These are phyloP conservation scores for Coemansia sp. DNA, from an alignment of 192 early-diverging fungal species.

Conservation along the genomic window DNA sequence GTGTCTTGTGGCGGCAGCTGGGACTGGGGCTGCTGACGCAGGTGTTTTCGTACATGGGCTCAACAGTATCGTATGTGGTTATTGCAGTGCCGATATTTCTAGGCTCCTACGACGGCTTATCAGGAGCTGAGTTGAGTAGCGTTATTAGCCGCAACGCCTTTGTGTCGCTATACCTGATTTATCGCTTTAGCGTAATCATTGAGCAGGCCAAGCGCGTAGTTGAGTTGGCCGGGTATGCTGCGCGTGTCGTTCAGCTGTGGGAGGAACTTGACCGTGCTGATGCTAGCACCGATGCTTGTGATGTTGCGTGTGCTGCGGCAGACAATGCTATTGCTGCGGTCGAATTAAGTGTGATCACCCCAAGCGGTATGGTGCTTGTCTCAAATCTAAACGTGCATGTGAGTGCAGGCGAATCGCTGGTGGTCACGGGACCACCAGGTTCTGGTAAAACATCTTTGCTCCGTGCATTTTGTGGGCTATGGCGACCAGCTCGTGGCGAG, in stretches of 20 bases:
- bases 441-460: slow-evolving; percentile 82
- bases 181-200: slow-evolving; percentile 70
- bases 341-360: slow-evolving; percentile 32
- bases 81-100: slow-evolving; percentile 80
- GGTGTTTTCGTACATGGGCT: slow-evolving; percentile 72
- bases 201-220: slow-evolving; percentile 69
- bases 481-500: slow-evolving; percentile 60
- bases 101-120: slow-evolving; percentile 72
- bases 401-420: slow-evolving; percentile 57
- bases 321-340: slow-evolving; percentile 9
- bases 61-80: slow-evolving; percentile 77
- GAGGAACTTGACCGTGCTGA: slow-evolving; percentile 61
- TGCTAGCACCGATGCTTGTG: background rate
- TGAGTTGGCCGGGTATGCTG: slow-evolving; percentile 77
- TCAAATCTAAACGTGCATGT: slow-evolving; percentile 56
- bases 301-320: background rate
- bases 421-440: slow-evolving; percentile 79
- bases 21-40: slow-evolving; percentile 58
- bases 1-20: slow-evolving; percentile 58
- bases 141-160: slow-evolving; percentile 82
- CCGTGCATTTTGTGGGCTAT: slow-evolving; percentile 74
- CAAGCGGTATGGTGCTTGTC: slow-evolving; percentile 25
- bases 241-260: slow-evolving; percentile 78
- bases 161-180: slow-evolving; percentile 82
- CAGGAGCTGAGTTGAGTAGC: slow-evolving; percentile 67